phyloP scores from a whole-genome alignment of 2,329 filamentous ascomycete species.

The Claviceps quebecensis region DNA sequence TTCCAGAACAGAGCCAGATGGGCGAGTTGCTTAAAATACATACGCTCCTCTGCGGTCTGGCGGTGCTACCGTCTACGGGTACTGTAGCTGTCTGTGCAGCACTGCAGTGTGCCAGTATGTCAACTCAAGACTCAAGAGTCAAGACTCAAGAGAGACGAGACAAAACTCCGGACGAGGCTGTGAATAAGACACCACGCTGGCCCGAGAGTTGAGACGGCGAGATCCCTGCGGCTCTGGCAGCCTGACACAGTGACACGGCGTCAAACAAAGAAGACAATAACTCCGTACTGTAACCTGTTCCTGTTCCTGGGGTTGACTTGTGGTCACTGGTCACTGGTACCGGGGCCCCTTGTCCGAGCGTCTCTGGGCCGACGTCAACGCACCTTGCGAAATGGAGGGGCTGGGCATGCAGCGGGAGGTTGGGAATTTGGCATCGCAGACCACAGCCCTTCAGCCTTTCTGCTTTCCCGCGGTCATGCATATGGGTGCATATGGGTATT shows the following conservation, averaged over 20 bases:
- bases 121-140: too few species aligned
- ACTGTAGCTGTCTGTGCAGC: too few species aligned
- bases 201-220: too few species aligned
- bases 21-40: too few species aligned
- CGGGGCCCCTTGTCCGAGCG: background rate
- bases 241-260: too few species aligned
- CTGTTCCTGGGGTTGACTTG: background rate
- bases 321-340: background rate
- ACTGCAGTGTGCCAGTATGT: too few species aligned
- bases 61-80: too few species aligned
- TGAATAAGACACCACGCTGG: background rate
- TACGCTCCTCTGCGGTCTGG: too few species aligned
- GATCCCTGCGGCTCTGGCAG: background rate
- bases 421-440: conserved; percentile 11
- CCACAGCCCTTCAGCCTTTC: background rate
- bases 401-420: conserved; percentile 17
- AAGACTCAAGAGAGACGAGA: too few species aligned
- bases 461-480: background rate
- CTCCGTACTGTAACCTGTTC: background rate
- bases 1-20: too few species aligned
- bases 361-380: background rate
- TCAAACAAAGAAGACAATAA: background rate
- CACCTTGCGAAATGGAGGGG: conserved; percentile 11
- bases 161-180: too few species aligned
- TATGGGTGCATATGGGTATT: background rate